phyloP scores from a whole-genome alignment of 2,329 filamentous ascomycete species.

The Colletotrichum neosansevieriae region DNA sequence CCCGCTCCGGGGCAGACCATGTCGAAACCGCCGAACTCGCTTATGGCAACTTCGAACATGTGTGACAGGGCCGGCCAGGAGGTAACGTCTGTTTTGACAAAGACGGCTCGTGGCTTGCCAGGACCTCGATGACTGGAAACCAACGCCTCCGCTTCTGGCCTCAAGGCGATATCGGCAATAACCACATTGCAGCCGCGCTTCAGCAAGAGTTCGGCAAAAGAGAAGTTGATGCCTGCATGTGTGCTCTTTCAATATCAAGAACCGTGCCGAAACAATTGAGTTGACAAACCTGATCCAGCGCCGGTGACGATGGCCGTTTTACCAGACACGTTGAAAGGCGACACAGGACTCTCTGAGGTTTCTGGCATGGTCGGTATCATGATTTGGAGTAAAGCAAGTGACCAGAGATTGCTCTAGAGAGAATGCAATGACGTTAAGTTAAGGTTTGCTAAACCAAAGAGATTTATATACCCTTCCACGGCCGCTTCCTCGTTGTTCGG shows the following conservation, averaged over 20 bases:
- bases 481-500: neutral
- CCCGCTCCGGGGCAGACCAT: slow-evolving; percentile 61
- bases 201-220: slow-evolving; percentile 58
- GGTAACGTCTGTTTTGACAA: slow-evolving; percentile 59
- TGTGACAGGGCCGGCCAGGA: slow-evolving; percentile 53
- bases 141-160: slow-evolving; percentile 55
- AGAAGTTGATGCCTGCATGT: slow-evolving; percentile 55
- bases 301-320: slow-evolving; percentile 48
- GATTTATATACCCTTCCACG: too few species aligned
- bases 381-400: too few species aligned
- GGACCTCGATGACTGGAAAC: slow-evolving; percentile 43
- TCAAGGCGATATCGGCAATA: slow-evolving; percentile 57
- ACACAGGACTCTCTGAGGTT: neutral
- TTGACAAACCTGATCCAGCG: slow-evolving; percentile 44
- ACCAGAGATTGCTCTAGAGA: neutral
- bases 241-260: neutral
- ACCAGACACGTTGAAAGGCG: slow-evolving; percentile 44
- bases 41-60: slow-evolving; percentile 51
- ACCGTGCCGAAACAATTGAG: neutral
- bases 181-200: slow-evolving; percentile 57
- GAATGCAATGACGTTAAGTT: neutral
- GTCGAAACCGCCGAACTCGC: slow-evolving; percentile 54
- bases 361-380: neutral
- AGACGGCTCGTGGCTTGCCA: slow-evolving; percentile 50
- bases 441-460: neutral